phyloP scores from a whole-genome alignment of 2,329 filamentous ascomycete species.

The Colletotrichum endophyticum region DNA sequence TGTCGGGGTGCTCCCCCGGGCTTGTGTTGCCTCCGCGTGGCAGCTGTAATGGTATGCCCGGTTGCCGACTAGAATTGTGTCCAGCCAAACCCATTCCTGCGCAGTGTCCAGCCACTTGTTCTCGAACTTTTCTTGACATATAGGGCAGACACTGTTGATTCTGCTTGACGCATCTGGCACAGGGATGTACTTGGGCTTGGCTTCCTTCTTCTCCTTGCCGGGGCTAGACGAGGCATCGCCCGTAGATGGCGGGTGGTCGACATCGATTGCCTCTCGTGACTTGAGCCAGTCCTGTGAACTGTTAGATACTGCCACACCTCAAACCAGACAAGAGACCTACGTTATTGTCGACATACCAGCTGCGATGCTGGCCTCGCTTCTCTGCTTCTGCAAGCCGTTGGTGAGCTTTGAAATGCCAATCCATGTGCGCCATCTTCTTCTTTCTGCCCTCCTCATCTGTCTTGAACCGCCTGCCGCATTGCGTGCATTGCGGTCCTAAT shows the following conservation, averaged over 20 bases:
- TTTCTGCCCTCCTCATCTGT: constrained; percentile 78
- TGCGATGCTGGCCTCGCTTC: constrained; percentile 86
- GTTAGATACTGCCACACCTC: background rate
- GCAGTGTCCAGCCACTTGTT: constrained; percentile 90
- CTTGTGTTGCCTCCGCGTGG: constrained; percentile 79
- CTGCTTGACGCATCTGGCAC: constrained; percentile 81
- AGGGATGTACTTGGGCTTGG: constrained; percentile 71
- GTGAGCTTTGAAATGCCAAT: constrained; percentile 98
- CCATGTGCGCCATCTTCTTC: constrained; percentile 90
- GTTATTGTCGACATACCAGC: constrained; percentile 92
- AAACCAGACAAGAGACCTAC: constrained; percentile 54
- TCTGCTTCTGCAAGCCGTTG: constrained; percentile 86
- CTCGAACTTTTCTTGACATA: constrained; percentile 95
- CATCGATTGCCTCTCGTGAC: constrained; percentile 36
- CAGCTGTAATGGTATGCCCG: constrained; percentile 91
- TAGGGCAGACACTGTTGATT: constrained; percentile 82
- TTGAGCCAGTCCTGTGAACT: constrained; percentile 15
- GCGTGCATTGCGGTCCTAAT: constrained; percentile 85
- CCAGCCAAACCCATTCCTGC: constrained; percentile 97
- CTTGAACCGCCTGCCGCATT: constrained; percentile 87
- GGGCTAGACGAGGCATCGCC: constrained; percentile 15
- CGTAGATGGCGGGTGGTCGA: constrained; percentile 4
- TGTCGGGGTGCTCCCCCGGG: constrained; percentile 53
- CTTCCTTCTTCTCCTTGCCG: constrained; percentile 39
- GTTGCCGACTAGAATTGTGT: constrained; percentile 78